phyloP scores from a whole-genome alignment of 1,284 basidiomycete genomes.

The Mycena sp. region DNA sequence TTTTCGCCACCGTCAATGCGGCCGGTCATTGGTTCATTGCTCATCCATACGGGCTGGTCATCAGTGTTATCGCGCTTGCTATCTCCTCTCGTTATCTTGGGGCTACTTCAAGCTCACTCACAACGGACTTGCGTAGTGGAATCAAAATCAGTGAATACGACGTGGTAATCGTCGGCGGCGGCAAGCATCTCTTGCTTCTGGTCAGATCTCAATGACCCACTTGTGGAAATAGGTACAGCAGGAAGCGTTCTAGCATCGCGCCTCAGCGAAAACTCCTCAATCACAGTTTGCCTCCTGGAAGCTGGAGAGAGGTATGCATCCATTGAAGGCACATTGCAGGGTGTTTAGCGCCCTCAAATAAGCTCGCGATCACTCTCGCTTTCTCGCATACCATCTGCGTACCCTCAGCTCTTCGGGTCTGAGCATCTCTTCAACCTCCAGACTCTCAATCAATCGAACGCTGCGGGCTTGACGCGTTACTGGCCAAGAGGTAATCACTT shows the following conservation, averaged over 20 bases:
- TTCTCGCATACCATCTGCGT: constrained; percentile 53
- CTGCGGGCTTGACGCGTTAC: constrained; percentile 52
- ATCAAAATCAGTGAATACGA: constrained; percentile 49
- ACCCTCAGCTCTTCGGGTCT: constrained; percentile 49
- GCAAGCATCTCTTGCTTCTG: constrained; percentile 41
- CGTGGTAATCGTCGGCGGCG: constrained; percentile 72
- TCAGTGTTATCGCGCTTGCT: neutral
- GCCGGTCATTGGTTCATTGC: neutral
- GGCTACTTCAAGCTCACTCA: neutral
- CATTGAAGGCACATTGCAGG: neutral
- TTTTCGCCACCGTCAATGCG: neutral
- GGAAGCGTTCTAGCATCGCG: constrained; percentile 74
- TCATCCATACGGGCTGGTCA: neutral
- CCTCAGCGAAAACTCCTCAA: constrained; percentile 65
- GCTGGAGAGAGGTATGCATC: constrained; percentile 51
- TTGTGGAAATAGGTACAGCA: constrained; percentile 63
- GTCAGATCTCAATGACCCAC: neutral
- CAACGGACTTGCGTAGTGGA: neutral
- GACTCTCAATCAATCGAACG: constrained; percentile 62
- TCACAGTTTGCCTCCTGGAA: constrained; percentile 70
- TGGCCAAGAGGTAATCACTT: constrained; percentile 65
- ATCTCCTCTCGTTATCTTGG: neutral
- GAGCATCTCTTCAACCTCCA: constrained; percentile 59
- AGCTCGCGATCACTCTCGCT: constrained; percentile 21
- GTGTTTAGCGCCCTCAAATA: neutral